Percentiles rank a stretch among this genome's conserved stretches.
phyloP scores from a whole-genome alignment of 2,329 filamentous ascomycete species.

The Curvularia sp. region DNA sequence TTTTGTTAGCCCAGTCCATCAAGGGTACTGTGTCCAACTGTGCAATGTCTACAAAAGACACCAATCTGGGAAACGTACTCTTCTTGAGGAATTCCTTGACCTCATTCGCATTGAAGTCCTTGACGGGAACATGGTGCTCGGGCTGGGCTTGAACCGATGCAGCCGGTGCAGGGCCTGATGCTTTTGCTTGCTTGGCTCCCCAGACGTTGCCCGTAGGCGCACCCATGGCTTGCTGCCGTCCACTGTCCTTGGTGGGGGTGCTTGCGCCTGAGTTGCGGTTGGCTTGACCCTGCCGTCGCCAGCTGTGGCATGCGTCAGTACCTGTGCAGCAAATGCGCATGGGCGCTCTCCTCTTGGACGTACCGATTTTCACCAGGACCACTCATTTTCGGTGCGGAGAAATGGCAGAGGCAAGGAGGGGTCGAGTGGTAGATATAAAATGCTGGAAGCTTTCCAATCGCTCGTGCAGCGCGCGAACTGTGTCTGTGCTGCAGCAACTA shows the following conservation, averaged over 20 bases:
- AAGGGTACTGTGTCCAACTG: not conserved
- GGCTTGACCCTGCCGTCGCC: constrained; percentile 46
- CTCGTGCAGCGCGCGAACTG: constrained; percentile 32
- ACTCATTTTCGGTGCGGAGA: constrained; percentile 45
- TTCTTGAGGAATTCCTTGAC: constrained; percentile 54
- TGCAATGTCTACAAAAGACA: not conserved
- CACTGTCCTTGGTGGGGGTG: constrained; percentile 45
- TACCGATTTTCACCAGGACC: constrained; percentile 51
- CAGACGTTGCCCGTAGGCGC: constrained; percentile 47
- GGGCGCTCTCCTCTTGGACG: constrained; percentile 4
- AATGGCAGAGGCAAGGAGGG: constrained; percentile 37
- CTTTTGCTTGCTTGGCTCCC: constrained; percentile 43
- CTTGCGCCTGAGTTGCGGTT: constrained; percentile 44
- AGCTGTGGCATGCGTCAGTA: constrained; percentile 39
- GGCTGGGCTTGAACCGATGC: constrained; percentile 28
- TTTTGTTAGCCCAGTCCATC: constrained; percentile 29
- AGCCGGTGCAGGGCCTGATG: constrained; percentile 26
- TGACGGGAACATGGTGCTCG: constrained; percentile 47
- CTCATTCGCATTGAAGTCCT: constrained; percentile 55
- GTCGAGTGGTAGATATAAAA: constrained; percentile 43
- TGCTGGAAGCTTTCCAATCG: constrained; percentile 34
- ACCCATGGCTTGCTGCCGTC: constrained; percentile 44
- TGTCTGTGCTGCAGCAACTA: constrained; percentile 26
- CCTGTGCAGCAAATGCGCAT: not conserved
- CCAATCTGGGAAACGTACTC: constrained; percentile 34